Conservation (phyloP, 2,329 filamentous ascomycete species). For the Sclerotinia minor region DNA sequence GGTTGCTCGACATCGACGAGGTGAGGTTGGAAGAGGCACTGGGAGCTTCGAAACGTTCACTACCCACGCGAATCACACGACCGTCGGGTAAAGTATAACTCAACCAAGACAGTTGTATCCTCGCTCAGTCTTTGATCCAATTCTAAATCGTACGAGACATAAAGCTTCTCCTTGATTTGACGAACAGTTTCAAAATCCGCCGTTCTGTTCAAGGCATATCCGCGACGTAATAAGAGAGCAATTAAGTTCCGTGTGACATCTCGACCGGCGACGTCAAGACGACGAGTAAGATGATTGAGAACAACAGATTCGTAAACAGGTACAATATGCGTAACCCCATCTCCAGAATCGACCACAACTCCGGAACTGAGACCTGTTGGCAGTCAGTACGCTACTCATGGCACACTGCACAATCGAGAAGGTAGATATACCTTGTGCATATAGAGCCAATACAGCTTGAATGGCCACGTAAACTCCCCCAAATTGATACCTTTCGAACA, state of each 20-base stretch:
- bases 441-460: constrained; percentile 92
- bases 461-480: constrained; percentile 98
- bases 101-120: constrained; percentile 94
- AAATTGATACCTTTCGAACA: constrained; percentile 97
- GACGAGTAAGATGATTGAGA: constrained; percentile 90
- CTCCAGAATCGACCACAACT: constrained; percentile 97
- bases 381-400: constrained; percentile 27
- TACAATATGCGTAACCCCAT: constrained; percentile 97
- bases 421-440: constrained; percentile 75
- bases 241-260: constrained; percentile 99
- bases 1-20: constrained; percentile 96
- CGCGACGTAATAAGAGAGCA: constrained; percentile 85
- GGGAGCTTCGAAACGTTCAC: constrained; percentile 95
- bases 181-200: constrained; percentile 98
- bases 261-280: constrained; percentile 91
- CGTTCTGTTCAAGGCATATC: constrained; percentile 95
- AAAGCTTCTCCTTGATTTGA: constrained; percentile 99
- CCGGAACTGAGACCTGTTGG: constrained; percentile 77
- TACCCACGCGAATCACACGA: constrained; percentile 91
- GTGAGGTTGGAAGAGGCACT: constrained; percentile 98
- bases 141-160: constrained; percentile 96
- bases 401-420: neutral
- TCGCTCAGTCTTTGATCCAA: constrained; percentile 94
- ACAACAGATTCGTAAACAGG: constrained; percentile 98
- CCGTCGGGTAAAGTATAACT: constrained; percentile 97